Evolutionary conservation across 2,329 filamentous ascomycete species (phyloP).

Genomic region (Nemania serpens): DNA sequence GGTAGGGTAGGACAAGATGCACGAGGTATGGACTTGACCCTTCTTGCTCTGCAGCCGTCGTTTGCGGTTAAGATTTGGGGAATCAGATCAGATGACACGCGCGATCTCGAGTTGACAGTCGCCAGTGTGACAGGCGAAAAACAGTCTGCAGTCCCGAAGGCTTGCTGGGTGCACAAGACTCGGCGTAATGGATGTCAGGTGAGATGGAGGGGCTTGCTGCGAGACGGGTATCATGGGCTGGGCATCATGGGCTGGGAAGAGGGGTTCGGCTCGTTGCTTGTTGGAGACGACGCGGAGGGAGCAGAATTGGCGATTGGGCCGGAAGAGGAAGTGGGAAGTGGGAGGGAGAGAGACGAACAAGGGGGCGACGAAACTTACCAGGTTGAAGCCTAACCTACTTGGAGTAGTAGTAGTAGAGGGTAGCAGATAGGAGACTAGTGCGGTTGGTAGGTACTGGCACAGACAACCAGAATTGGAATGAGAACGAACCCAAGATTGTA

Average conservation of each 20-base stretch:
- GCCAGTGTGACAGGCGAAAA: background rate
- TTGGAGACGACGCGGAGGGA: constrained; percentile 5
- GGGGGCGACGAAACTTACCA: background rate
- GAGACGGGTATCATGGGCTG: too few species aligned
- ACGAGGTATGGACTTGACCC: background rate
- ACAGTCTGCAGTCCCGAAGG: background rate
- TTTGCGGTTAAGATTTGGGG: constrained; percentile 16
- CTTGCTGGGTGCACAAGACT: constrained; percentile 6
- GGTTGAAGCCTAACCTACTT: background rate
- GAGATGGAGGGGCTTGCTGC: constrained; percentile 4
- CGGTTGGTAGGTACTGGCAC: background rate
- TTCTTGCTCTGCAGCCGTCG: constrained; percentile 19
- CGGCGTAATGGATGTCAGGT: constrained; percentile 19
- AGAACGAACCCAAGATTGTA: background rate
- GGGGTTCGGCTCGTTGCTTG: background rate
- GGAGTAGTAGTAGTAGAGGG: background rate
- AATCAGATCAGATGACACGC: constrained; percentile 22
- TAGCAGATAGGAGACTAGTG: background rate
- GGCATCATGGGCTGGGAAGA: background rate
- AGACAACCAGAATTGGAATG: background rate
- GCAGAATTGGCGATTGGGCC: constrained; percentile 20
- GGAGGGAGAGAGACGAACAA: background rate
- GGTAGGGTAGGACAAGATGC: background rate
- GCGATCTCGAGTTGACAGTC: background rate
- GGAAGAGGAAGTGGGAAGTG: constrained; percentile 1